Conservation (phyloP, 2,329 filamentous ascomycete genomes). For the Ceratocystis huliohia region DNA sequence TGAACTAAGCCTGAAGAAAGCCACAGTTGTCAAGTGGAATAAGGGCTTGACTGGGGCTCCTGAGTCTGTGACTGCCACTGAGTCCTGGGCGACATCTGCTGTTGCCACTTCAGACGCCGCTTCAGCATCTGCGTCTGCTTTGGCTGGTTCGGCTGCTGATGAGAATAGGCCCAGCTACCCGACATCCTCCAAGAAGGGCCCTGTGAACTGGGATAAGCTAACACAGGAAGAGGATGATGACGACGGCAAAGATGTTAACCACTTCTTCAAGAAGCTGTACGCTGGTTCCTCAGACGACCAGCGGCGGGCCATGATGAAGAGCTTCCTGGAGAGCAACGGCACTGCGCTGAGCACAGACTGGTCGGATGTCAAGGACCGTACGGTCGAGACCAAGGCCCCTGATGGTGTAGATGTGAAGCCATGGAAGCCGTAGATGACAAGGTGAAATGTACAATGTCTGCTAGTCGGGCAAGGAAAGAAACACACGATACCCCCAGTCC, state of each 20-base stretch:
- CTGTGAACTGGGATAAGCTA: conserved; percentile 87
- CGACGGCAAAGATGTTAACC: conserved; percentile 48
- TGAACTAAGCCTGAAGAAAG: conserved; percentile 62
- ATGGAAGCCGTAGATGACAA: conserved; percentile 35
- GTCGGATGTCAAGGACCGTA: conserved; percentile 61
- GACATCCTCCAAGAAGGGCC: conserved; percentile 68
- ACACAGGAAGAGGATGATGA: conserved; percentile 41
- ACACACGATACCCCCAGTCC: background rate
- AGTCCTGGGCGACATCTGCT: conserved; percentile 26
- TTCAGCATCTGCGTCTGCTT: conserved; percentile 13
- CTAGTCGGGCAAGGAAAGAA: background rate
- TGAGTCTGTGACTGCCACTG: background rate
- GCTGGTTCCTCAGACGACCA: conserved; percentile 64
- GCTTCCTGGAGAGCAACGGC: conserved; percentile 84
- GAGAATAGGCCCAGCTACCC: conserved; percentile 52
- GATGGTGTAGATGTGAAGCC: conserved; percentile 67
- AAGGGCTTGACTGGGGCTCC: conserved; percentile 13
- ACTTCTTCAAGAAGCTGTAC: conserved; percentile 87
- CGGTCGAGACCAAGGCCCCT: conserved; percentile 59
- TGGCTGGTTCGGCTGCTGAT: background rate
- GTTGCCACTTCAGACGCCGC: conserved; percentile 6
- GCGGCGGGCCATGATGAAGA: conserved; percentile 93
- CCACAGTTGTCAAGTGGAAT: conserved; percentile 55
- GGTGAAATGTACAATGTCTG: background rate
- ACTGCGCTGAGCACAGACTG: conserved; percentile 89